Evolutionary conservation across 768 basidiomycete species (phyloP), one percentile per base, ranked within the genome.

Genomic region (Suillus luteus): DNA sequence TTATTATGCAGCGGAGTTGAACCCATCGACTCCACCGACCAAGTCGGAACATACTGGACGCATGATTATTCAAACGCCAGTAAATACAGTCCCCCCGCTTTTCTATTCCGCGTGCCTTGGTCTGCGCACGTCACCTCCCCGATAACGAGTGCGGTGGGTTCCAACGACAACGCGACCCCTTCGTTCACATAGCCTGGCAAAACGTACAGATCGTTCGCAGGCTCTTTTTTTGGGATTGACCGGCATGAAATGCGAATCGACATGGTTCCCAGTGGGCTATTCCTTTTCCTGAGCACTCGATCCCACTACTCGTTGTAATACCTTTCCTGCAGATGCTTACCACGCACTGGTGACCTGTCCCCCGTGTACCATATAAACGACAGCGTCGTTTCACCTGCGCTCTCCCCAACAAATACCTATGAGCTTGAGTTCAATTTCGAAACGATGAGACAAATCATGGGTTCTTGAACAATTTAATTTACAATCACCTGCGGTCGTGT

Each of bases 211-310:
- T 99, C 84, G 0, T 88, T 95, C 64, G 71, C 85, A 1, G 83
- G 44, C 92, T 93, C 77, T 93, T 82, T 80, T 93, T 95, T 74
- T 35, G 92, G 92, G 89, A 92, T 95, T 49, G 93, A 93, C 65
- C 92, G 93, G 3, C 92, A 95, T 69, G 83, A 90, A 38, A 93
- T 95, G 91, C 78, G 81, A 9, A 83, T 94, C 65, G 96, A 99
- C 74, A 80, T 59, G 0, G 78, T 95, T 15, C 94, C 96, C 0
- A 78, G 81, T 31, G 76, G 51, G 88, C 78, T 5, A 15, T 35
- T 49, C 6, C 35, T 33, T 37, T 48, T 5, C 37, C 17, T 64
- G 24, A n/a, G n/a, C 19, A 24, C 8, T 37, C n/a, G n/a, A 55
- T 63, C 51, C 1, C 19, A 9, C 35, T 12, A 24, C 14, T 63